Conservation (phyloP, 2,329 filamentous ascomycete species). For the Cercospora nicotianae region DNA sequence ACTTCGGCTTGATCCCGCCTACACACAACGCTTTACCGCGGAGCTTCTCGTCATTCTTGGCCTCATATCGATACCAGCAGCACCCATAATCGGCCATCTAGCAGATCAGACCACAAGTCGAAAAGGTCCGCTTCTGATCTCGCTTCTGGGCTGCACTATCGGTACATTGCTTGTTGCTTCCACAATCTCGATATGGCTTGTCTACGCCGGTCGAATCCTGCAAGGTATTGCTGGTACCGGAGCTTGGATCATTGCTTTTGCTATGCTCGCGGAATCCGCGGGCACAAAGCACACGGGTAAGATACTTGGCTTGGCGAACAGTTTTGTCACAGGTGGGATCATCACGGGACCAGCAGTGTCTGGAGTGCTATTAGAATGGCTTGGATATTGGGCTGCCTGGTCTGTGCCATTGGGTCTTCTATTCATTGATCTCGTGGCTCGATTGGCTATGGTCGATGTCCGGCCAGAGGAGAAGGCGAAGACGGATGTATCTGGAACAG, state of each 20-base stretch:
- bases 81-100: conserved; percentile 24
- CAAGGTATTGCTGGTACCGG: conserved; percentile 22
- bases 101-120: conserved; percentile 20
- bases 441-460: conserved; percentile 20
- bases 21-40: conserved; percentile 23
- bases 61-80: conserved; percentile 44
- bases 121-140: conserved; percentile 21
- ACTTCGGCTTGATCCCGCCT: conserved; percentile 14
- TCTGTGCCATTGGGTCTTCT: conserved; percentile 21
- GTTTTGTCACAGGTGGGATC: conserved; percentile 22
- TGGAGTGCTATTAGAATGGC: conserved; percentile 20
- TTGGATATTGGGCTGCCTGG: conserved; percentile 27
- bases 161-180: conserved; percentile 24
- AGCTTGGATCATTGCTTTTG: conserved; percentile 25
- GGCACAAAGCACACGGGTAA: conserved; percentile 22
- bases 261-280: conserved; percentile 23
- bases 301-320: conserved; percentile 17
- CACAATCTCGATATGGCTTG: conserved; percentile 16
- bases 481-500: neutral
- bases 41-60: conserved; percentile 40
- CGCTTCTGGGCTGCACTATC: conserved; percentile 17
- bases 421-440: conserved; percentile 19
- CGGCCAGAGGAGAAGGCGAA: conserved; percentile 3
- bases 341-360: conserved; percentile 19
- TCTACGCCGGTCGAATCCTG: conserved; percentile 21